phyloP scores from a whole-genome alignment of 495 filamentous ascomycete genomes.

The Annulohypoxylon maeteangense region DNA sequence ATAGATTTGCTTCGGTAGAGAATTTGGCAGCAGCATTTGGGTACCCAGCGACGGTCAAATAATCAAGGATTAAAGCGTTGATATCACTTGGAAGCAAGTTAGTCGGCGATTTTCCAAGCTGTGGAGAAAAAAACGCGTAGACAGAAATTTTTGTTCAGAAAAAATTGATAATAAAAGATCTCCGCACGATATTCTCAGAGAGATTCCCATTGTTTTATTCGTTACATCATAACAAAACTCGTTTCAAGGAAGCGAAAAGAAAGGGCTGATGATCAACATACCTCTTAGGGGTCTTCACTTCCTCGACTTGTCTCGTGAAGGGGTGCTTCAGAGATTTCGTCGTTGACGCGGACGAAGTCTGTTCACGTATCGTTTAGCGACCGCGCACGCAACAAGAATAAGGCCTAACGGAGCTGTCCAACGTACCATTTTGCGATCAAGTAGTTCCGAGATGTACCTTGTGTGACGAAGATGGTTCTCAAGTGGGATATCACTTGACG shows the following conservation, averaged over 20 bases:
- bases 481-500: conserved; percentile 16
- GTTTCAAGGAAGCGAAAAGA: conserved; percentile 15
- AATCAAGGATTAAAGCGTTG: conserved; percentile 96
- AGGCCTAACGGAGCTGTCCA: neutral
- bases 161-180: conserved; percentile 69
- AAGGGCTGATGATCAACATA: conserved; percentile 62
- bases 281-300: conserved; percentile 89
- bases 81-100: conserved; percentile 74
- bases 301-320: conserved; percentile 85
- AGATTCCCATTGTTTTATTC: conserved; percentile 99
- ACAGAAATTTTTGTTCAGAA: conserved; percentile 63
- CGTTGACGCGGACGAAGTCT: conserved; percentile 75
- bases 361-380: conserved; percentile 33
- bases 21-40: conserved; percentile 94
- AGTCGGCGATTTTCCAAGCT: conserved; percentile 50
- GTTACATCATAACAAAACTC: conserved; percentile 76
- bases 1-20: conserved; percentile 89
- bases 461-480: conserved; percentile 20
- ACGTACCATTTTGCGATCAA: conserved; percentile 43
- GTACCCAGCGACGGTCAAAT: conserved; percentile 95
- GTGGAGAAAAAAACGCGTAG: conserved; percentile 22
- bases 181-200: conserved; percentile 94
- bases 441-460: conserved; percentile 21
- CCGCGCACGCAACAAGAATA: neutral
- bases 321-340: conserved; percentile 72